These are phyloP conservation scores for Tephrocybe sp. DNA, from an alignment of 768 basidiomycete species.

Conservation along the genomic window DNA sequence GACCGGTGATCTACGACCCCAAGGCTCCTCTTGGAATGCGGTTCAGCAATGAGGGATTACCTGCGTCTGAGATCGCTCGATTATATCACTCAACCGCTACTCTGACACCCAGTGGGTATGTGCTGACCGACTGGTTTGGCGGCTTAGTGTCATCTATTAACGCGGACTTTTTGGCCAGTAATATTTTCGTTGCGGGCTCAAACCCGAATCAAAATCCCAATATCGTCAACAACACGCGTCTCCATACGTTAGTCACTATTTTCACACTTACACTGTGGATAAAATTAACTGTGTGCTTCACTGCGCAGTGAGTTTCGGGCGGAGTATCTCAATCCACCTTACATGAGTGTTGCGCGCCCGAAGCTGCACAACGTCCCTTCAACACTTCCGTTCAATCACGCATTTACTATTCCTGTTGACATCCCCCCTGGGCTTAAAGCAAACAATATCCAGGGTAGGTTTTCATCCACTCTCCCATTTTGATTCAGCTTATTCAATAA, in stretches of 20 bases:
- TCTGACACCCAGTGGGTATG: constrained; percentile 52
- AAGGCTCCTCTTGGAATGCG: constrained; percentile 39
- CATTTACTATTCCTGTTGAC: constrained; percentile 31
- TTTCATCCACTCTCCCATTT: neutral
- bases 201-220: constrained; percentile 33
- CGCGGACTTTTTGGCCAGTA: constrained; percentile 2
- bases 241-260: constrained; percentile 9
- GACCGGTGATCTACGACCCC: constrained; percentile 51
- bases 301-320: constrained; percentile 38
- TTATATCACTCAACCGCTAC: constrained; percentile 65
- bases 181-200: constrained; percentile 37
- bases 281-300: no score
- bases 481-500: neutral
- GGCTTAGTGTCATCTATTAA: no score
- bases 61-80: constrained; percentile 44
- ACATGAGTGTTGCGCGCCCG: constrained; percentile 37
- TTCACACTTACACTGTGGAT: no score
- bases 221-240: constrained; percentile 9
- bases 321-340: constrained; percentile 43
- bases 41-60: constrained; percentile 46
- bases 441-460: constrained; percentile 26
- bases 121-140: no score
- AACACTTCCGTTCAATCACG: constrained; percentile 35
- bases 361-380: constrained; percentile 32
- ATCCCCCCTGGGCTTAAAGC: constrained; percentile 30